Base-by-base conservation (phyloP, 495 filamentous ascomycete species). In the Corynascus novoguineensis region DNA sequence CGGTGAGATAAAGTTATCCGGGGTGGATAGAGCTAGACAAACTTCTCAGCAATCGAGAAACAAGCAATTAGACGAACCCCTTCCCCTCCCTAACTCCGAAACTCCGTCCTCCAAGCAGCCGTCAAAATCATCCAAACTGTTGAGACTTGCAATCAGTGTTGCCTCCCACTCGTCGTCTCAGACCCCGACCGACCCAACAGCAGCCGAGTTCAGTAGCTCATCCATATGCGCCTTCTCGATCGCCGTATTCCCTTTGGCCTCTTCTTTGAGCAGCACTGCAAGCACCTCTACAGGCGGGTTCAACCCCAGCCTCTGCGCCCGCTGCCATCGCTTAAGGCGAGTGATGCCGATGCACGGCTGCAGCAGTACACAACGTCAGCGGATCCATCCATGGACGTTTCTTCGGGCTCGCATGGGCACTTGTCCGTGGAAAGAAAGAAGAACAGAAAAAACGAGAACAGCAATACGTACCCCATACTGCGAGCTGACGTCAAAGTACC, bases 201-300 rank as follows among this genome's bases (percentile, higher is more conserved):
- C 60, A 17, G 70, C 77, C 15, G 73, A 72, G 34, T 73, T 83
- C 78, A 96, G 76, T 60, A 95, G 65, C 65, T 88, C 85, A 70
- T 97, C 93, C 50, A 97, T 83, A 70, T 89, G 81, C 31, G 92
- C 87, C 58, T 75, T 73, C 69, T 96, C 79, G 22, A 67, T 60
- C 38, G 60, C 66, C 47, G 66, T 67, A 2, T 65, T 63, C 8
- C 78, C 76, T 34, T 74, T 75, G 7, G 81, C 72, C 61, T 88
- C 80, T 60, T 92, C 83, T 65, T 82, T 86, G 53, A 95, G 62
- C 35, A 97, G 66, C 22, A 96, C 88, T 0, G 90, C 87, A 4
- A 97, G 76, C n/a, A 97, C 90, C 69, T 97, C 92, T 31, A 96
- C 78, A 1, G 95, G 93, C 0, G 95, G 95, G 35, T 88, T 80